phyloP scores from a whole-genome alignment of 257 asterid species.

The Mentha longifolia region DNA sequence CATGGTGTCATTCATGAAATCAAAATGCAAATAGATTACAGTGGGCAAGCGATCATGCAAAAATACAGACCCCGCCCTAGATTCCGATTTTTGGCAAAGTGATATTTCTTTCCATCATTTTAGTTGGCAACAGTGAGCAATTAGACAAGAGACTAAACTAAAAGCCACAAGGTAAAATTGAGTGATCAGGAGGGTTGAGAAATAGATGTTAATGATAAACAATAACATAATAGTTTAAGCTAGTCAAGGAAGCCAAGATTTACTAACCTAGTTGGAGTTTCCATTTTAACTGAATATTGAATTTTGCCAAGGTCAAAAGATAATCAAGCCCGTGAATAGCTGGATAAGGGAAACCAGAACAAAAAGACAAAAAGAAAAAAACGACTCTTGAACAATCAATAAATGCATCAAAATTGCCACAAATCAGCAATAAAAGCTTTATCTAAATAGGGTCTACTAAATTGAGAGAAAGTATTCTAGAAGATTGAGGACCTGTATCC shows the following conservation, averaged over 20 bases:
- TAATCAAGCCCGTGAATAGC: conserved; percentile 1
- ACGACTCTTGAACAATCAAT: conserved; percentile 13
- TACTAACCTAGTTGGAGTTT: conserved; percentile 19
- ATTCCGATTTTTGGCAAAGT: conserved; percentile 13
- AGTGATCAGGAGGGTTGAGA: conserved; percentile 10
- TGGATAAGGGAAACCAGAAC: background rate
- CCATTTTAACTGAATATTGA: conserved; percentile 14
- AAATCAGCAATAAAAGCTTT: conserved; percentile 20
- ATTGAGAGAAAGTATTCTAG: conserved; percentile 28
- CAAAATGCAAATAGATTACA: conserved; percentile 7
- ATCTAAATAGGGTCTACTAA: conserved; percentile 2
- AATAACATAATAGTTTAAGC: conserved; percentile 5
- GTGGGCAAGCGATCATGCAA: conserved; percentile 22
- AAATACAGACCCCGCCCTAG: background rate
- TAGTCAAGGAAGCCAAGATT: conserved; percentile 17
- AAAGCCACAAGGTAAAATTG: conserved; percentile 11
- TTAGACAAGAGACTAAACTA: background rate
- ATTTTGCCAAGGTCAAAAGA: background rate
- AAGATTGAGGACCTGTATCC: conserved; percentile 77
- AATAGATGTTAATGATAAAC: conserved; percentile 6
- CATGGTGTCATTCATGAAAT: conserved; percentile 38
- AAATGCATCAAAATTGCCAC: background rate
- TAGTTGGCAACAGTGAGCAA: background rate
- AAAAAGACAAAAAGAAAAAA: background rate
- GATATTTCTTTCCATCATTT: background rate